A percentile compares a stretch with the other conserved stretches of the same genome.
These are phyloP conservation scores for Flueggea neowawraea DNA, from an alignment of 441 rosid genomes.

Conservation along the genomic window DNA sequence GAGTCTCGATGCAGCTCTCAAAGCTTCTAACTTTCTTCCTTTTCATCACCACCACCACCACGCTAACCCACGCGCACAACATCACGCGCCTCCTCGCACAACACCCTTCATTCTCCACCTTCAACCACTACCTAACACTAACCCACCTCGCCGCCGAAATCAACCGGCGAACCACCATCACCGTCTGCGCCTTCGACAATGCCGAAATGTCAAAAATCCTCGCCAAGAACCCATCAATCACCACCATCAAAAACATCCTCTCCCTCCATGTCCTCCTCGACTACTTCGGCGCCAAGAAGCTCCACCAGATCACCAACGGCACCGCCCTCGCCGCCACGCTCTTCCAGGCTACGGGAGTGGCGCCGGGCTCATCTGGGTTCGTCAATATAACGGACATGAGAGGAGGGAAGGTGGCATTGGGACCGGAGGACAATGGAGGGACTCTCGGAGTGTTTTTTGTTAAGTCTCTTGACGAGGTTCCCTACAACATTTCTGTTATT, in stretches of 20 bases:
- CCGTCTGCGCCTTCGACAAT: conserved; percentile 83
- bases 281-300: conserved; percentile 87
- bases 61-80: conserved; percentile 54
- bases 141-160: conserved; percentile 91
- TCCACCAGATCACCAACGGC: conserved; percentile 84
- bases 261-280: conserved; percentile 87
- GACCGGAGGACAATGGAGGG: conserved; percentile 59
- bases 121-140: conserved; percentile 81
- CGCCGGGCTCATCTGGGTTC: conserved; percentile 80
- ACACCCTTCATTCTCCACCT: conserved; percentile 79
- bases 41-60: conserved; percentile 24
- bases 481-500: conserved; percentile 83
- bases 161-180: conserved; percentile 83
- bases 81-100: conserved; percentile 60
- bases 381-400: conserved; percentile 78
- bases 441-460: conserved; percentile 51
- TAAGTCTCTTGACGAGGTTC: conserved; percentile 68
- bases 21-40: conserved; percentile 12
- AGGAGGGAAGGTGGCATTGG: conserved; percentile 92
- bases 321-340: conserved; percentile 80
- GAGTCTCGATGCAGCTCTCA: conserved; percentile 29
- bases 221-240: conserved; percentile 56
- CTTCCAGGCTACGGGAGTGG: conserved; percentile 89
- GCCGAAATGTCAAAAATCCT: conserved; percentile 67
- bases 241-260: conserved; percentile 77